These are phyloP conservation scores for Nitzschia sp. DNA, from an alignment of 108 stramenopile species.

Conservation along the genomic window DNA sequence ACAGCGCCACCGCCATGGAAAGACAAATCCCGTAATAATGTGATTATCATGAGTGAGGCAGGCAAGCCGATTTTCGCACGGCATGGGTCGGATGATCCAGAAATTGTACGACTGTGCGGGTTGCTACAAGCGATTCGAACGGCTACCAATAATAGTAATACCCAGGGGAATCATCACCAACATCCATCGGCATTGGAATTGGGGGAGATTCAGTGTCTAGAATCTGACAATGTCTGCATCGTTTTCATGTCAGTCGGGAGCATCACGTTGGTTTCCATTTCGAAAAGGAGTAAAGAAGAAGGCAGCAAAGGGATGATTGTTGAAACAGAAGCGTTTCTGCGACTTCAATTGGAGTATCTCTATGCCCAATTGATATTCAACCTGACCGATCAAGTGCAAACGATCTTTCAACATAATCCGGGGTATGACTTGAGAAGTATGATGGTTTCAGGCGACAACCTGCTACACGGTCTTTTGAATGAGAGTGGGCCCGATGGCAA, in stretches of 20 bases:
- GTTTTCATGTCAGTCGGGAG: constrained; percentile 71
- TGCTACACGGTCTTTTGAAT: constrained; percentile 17
- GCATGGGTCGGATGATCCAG: constrained; percentile 54
- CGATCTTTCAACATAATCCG: constrained; percentile 52
- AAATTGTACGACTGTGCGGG: constrained; percentile 63
- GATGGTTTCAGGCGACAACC: constrained; percentile 44
- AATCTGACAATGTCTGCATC: constrained; percentile 38
- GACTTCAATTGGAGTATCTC: constrained; percentile 70
- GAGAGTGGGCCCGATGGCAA: constrained; percentile 18
- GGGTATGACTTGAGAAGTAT: constrained; percentile 63
- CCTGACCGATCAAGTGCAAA: constrained; percentile 67
- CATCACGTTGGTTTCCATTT: constrained; percentile 62
- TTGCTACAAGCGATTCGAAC: constrained; percentile 68
- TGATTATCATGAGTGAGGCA: constrained; percentile 70
- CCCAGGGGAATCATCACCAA: no score
- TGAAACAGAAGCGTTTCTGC: constrained; percentile 53
- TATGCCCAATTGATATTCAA: constrained; percentile 74
- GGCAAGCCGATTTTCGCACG: constrained; percentile 79
- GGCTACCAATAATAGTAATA: constrained; percentile 37
- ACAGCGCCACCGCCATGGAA: no score
- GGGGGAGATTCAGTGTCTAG: constrained; percentile 66
- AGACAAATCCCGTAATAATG: constrained; percentile 35
- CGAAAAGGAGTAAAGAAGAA: constrained; percentile 16
- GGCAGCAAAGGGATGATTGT: not conserved
- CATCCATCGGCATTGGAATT: constrained; percentile 35